Evolutionary conservation across 1,284 basidiomycete genomes (phyloP), one percentile per base, ranked within the genome.

Genomic region (Taiwanofungus camphoratus): DNA sequence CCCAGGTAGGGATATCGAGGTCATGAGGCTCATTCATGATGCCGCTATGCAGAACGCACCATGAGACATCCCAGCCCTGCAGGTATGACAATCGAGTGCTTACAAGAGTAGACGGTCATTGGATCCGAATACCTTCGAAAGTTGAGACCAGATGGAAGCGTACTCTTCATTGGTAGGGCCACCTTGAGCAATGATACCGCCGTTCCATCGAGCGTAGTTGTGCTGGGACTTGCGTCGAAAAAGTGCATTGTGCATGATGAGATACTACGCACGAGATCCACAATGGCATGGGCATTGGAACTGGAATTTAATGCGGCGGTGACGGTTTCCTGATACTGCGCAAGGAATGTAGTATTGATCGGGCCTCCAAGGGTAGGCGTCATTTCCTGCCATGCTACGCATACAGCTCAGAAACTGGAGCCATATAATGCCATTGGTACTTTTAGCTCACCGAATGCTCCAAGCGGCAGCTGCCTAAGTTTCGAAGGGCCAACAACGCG

Each of bases 21-120:
- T 74, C 73, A 53, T 76, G 73, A 11, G 73, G 73, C 56, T 76
- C 73, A 52, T 76, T 76, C 73, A 76, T 76, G 54, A 72, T 56
- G 42, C 70, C 69, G 48, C 68, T 51, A 39, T 19, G n/a, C n/a
- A n/a, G n/a, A n/a, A n/a, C n/a, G n/a, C n/a, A n/a, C n/a, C n/a
- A n/a, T n/a, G n/a, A n/a, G n/a, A n/a, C n/a, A n/a, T n/a, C n/a
- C n/a, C 15, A 19, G 21, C 2, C 9, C 16, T 4, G 34, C 18
- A 18, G 15, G 34, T 22, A 31, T 41, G n/a, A n/a, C n/a, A n/a
- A n/a, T n/a, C n/a, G n/a, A 19, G 23, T 15, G 48, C 62, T 44
- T 31, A 67, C 65, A 72, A 70, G 44, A 79, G 77, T 51, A 79
- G 66, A 38, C 68, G 69, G 18, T 65, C 47, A 47, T 77, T 66